Conservation (phyloP, 2,329 filamentous ascomycete genomes). For the Talaromyces sp. region DNA sequence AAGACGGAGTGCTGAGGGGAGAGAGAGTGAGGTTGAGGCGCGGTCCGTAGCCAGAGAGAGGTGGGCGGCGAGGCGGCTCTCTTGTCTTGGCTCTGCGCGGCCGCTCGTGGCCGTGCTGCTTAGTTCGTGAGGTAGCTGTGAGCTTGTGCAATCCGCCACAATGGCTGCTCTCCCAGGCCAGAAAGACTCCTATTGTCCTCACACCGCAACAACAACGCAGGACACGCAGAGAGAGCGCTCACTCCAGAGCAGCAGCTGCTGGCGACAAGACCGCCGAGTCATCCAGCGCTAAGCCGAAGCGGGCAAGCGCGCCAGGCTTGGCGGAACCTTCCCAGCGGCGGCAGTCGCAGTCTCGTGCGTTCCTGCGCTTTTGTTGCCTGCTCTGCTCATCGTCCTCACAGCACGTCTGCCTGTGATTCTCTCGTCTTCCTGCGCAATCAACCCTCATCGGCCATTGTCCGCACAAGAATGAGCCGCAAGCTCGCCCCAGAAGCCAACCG, state of each 20-base stretch:
- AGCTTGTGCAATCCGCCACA: background rate
- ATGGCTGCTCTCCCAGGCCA: background rate
- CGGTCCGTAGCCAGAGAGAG: constrained; percentile 4
- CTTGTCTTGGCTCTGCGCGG: background rate
- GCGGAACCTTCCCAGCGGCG: constrained; percentile 1
- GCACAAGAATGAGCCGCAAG: constrained; percentile 54
- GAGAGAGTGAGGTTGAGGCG: constrained; percentile 1
- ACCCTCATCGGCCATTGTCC: constrained; percentile 9
- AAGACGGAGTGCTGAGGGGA: constrained; percentile 5
- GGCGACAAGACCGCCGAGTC: background rate
- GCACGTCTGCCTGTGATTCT: background rate
- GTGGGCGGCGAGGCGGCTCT: constrained; percentile 2
- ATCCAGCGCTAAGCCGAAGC: background rate
- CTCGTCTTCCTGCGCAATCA: constrained; percentile 12
- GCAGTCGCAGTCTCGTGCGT: background rate
- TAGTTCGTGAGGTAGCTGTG: background rate
- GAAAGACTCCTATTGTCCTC: background rate
- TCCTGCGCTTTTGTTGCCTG: background rate
- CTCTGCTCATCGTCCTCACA: background rate
- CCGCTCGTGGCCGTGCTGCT: background rate
- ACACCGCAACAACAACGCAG: background rate
- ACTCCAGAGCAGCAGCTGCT: background rate
- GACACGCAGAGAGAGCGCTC: background rate
- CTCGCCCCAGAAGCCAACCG: constrained; percentile 99
- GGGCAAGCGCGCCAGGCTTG: constrained; percentile 5